Percentiles rank a stretch among this genome's conserved stretches.
These are phyloP conservation scores for Termitomyces sp. DNA, from an alignment of 768 basidiomycete genomes.

Conservation along the genomic window DNA sequence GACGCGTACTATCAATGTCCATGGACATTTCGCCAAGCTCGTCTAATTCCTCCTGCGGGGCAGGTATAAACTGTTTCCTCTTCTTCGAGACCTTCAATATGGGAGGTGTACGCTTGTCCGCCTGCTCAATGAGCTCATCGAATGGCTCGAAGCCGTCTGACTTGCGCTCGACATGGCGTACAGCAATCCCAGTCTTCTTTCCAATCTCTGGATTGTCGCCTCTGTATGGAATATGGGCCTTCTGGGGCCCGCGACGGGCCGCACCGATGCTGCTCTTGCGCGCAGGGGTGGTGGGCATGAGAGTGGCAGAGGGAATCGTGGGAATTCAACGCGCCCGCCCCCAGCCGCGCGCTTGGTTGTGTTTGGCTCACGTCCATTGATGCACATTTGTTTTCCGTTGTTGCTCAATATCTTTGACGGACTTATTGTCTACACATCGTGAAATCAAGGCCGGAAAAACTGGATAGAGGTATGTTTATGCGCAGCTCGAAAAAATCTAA, in stretches of 20 bases:
- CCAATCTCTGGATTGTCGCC: slow-evolving; percentile 74
- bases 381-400: too few relatives aligned
- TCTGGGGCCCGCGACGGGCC: slow-evolving; percentile 37
- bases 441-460: slow-evolving; percentile 34
- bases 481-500: slow-evolving; percentile 22
- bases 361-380: slow-evolving; percentile 11
- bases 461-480: slow-evolving; percentile 22
- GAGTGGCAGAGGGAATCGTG: background rate
- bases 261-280: slow-evolving; percentile 5
- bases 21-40: slow-evolving; percentile 69
- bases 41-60: slow-evolving; percentile 18
- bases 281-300: slow-evolving; percentile 1
- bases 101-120: slow-evolving; percentile 60
- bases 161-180: slow-evolving; percentile 64
- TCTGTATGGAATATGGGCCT: slow-evolving; percentile 70
- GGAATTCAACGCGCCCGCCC: background rate
- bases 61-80: slow-evolving; percentile 35
- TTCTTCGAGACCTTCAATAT: slow-evolving; percentile 40
- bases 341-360: slow-evolving; percentile 14
- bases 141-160: slow-evolving; percentile 84
- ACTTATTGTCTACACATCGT: too few relatives aligned
- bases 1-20: slow-evolving; percentile 61
- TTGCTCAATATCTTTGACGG: too few relatives aligned
- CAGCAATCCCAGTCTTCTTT: slow-evolving; percentile 73
- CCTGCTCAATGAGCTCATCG: slow-evolving; percentile 64